phyloP scores from a whole-genome alignment of 768 basidiomycete species.

The Collybia mongolica region DNA sequence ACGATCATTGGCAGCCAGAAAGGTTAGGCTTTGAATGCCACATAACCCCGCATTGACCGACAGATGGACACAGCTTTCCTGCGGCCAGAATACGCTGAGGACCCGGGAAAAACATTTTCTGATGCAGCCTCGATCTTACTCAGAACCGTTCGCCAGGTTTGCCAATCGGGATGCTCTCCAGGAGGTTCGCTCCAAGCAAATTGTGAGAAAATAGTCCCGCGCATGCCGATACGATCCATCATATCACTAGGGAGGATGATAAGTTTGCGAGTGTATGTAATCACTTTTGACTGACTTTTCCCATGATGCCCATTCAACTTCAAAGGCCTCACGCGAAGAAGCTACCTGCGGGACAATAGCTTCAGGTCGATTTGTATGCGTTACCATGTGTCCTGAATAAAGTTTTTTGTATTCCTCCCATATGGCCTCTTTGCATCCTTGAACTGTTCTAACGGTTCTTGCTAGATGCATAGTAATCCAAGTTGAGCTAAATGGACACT shows the following conservation, averaged over 20 bases:
- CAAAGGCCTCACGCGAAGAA: constrained; percentile 58
- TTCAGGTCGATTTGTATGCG: constrained; percentile 31
- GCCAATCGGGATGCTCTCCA: constrained; percentile 50
- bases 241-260: constrained; percentile 54
- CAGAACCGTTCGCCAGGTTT: constrained; percentile 48
- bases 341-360: constrained; percentile 11
- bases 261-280: constrained; percentile 4
- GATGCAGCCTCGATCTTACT: constrained; percentile 22
- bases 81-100: neutral
- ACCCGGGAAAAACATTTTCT: constrained; percentile 1
- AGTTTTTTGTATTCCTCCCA: constrained; percentile 61
- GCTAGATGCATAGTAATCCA: constrained; percentile 69
- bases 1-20: neutral
- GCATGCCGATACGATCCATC: constrained; percentile 68
- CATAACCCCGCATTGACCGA: constrained; percentile 54
- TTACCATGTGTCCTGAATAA: constrained; percentile 34
- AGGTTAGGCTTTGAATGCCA: constrained; percentile 41
- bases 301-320: constrained; percentile 69
- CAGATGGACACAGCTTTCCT: constrained; percentile 28
- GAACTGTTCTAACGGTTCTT: constrained; percentile 52
- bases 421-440: constrained; percentile 68
- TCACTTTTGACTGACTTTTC: constrained; percentile 46
- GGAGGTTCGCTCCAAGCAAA: constrained; percentile 52
- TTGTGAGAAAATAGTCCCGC: constrained; percentile 42
- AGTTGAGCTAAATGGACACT: constrained; percentile 18